phyloP scores from a whole-genome alignment of 148 eudicot genomes.

The Cornus kousa region DNA sequence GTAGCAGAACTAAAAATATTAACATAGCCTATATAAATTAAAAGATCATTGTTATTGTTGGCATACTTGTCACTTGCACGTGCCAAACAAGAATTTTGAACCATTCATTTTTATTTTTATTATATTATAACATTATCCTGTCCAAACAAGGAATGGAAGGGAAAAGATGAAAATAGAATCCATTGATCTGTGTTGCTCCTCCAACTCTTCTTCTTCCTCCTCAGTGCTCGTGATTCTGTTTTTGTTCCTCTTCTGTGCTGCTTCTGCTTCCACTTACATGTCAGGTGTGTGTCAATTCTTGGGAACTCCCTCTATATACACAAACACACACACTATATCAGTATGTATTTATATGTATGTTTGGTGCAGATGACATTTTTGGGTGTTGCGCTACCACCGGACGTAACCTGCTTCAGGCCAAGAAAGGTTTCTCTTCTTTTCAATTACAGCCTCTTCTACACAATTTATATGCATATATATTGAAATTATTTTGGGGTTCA shows the following conservation, averaged over 20 bases:
- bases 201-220: not conserved
- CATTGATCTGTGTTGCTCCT: not conserved
- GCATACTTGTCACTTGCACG: too few relatives aligned
- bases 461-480: too few relatives aligned
- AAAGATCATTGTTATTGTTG: too few relatives aligned
- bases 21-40: too few relatives aligned
- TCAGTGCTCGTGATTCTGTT: not conserved
- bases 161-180: not conserved
- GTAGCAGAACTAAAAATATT: too few relatives aligned
- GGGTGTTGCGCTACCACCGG: constrained; percentile 27
- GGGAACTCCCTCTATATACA: not conserved
- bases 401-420: constrained; percentile 47
- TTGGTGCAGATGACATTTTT: constrained; percentile 34
- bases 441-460: not conserved
- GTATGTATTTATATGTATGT: not conserved
- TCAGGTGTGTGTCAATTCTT: constrained; percentile 15
- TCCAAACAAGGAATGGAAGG: not conserved
- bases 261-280: constrained; percentile 30
- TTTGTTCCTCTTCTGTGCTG: constrained; percentile 7
- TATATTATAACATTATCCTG: too few relatives aligned
- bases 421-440: constrained; percentile 22
- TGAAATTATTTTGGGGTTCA: not conserved
- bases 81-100: too few relatives aligned
- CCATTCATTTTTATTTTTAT: too few relatives aligned
- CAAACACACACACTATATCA: not conserved